Base-by-base conservation (phyloP, 805 yeast genomes). In the Diddensiella caesifluorescens region DNA sequence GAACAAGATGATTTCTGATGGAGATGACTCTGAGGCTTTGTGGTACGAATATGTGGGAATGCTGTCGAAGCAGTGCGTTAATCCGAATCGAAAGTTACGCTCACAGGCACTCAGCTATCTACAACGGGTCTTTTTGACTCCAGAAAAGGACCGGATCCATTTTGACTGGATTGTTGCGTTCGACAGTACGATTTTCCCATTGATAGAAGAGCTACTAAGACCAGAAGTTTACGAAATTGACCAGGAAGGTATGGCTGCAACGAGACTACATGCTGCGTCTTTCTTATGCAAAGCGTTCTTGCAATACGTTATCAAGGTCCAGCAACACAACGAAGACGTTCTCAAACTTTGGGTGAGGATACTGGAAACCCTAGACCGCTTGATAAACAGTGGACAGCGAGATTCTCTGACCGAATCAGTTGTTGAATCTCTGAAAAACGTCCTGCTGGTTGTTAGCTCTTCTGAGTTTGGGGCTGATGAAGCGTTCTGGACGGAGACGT, bases 31-130 rank as follows among this genome's bases (percentile, higher is more conserved):
- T 36, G 39, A 16, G 32, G 30, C 10, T 13, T 15, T 10, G 30
- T 41, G 44, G 44, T 25, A 16, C 49, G 82, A 95, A 1, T 67
- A 85, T 46, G 69, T 83, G 22, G 90, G 86, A 56, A 94, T 94
- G 0, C 68, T 88, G 41, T 87, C 92, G 0, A 90, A 83, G 54
- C 96, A 89, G 59, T 84, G 95, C 58, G 73, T 83, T 57, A 88
- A 88, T 54, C 95, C 95, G 15, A 85, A 95, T 58, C 68, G 85
- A 21, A 88, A 84, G 55, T 67, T 88, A 7, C 68, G 95, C 29
- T 61, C 73, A 0, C 75, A 71, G 59, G 89, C 95, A 0, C 62
- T 87, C 31, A 69, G 70, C 16, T 61, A 75, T 0, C 69, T 89
- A 39, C 83, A 83, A 45, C 63, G 68, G 4, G 64, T 73, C 3